Evolutionary conservation across 306 rosid genomes (phyloP).

Genomic region (Spatholobus suberectus): DNA sequence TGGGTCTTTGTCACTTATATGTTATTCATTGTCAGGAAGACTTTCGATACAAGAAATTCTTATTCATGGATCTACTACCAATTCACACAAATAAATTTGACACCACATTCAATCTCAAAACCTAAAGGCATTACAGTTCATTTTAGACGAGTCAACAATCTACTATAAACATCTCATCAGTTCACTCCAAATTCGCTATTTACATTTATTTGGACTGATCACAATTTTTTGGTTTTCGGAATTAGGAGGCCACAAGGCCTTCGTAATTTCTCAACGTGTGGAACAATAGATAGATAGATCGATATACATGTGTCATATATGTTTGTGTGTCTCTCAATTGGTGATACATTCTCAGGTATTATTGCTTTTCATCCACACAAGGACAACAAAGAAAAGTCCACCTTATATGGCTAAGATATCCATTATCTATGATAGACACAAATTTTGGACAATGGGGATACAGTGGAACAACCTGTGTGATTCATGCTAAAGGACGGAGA

Average conservation of each 20-base stretch:
- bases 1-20: no score
- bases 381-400: constrained; percentile 21
- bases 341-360: background rate
- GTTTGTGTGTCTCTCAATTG: background rate
- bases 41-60: no score
- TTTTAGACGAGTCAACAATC: no score
- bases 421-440: background rate
- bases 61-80: no score
- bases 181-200: no score
- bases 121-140: no score
- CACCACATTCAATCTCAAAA: no score
- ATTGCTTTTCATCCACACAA: constrained; percentile 17
- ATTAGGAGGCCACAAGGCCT: no score
- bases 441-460: background rate
- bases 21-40: no score
- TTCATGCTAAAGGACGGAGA: background rate
- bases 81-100: no score
- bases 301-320: background rate
- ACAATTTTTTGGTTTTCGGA: background rate
- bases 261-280: background rate
- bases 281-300: background rate
- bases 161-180: no score
- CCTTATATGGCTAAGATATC: background rate
- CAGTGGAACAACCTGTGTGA: background rate
- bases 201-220: no score